Conservation (phyloP, 768 basidiomycete genomes). For the Termitomyces sp. region DNA sequence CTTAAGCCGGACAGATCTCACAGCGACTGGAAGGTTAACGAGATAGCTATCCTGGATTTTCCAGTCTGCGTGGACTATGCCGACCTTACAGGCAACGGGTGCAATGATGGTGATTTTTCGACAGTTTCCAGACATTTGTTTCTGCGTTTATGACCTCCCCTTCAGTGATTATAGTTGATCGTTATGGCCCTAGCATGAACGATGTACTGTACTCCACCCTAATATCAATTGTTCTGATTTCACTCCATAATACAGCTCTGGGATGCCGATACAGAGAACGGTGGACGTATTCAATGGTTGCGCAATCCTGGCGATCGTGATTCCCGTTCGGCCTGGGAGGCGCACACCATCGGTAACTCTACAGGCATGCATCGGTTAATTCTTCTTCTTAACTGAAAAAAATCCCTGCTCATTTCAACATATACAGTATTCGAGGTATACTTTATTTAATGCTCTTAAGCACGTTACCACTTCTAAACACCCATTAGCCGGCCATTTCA, state of each 20-base stretch:
- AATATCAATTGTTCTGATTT: neutral
- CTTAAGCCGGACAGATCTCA: neutral
- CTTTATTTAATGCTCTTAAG: neutral
- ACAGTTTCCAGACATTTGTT: neutral
- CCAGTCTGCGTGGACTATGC: neutral
- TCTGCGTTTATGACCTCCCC: neutral
- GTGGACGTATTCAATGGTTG: neutral
- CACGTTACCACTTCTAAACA: neutral
- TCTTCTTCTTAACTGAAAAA: neutral
- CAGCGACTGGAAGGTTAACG: neutral
- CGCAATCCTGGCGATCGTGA: neutral
- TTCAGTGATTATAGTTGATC: slow-evolving; percentile 1
- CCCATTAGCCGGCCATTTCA: neutral
- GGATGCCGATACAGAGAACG: neutral
- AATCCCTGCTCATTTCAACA: too few relatives aligned
- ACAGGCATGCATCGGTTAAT: neutral
- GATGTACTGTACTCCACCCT: neutral
- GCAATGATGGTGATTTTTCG: neutral
- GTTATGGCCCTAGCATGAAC: slow-evolving; percentile 1
- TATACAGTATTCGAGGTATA: neutral
- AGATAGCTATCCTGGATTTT: neutral
- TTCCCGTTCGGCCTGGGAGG: neutral
- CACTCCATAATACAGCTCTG: neutral
- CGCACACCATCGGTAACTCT: neutral
- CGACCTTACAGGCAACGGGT: neutral